A percentile compares a stretch with the other conserved stretches of the same genome.
Evolutionary conservation across 2,329 filamentous ascomycete species (phyloP).

Genomic region (Sclerotinia spermophila): DNA sequence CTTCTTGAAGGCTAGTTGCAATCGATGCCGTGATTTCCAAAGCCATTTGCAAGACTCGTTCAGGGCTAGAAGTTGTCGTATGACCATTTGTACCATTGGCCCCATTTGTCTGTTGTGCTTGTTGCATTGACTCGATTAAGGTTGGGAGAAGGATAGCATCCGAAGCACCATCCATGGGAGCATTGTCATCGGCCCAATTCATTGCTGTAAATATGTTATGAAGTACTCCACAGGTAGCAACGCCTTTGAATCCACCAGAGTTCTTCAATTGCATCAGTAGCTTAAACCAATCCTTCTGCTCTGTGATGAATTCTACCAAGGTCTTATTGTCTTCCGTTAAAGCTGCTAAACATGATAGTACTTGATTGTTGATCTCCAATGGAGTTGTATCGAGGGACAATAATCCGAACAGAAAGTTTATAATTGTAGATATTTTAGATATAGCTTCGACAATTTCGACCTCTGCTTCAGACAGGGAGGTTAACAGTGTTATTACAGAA

Average conservation of each 20-base stretch:
- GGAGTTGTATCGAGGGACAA: constrained; percentile 42
- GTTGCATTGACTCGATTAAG: constrained; percentile 38
- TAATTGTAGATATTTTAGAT: constrained; percentile 46
- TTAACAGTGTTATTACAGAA: constrained; percentile 51
- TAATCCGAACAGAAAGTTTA: constrained; percentile 53
- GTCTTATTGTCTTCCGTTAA: constrained; percentile 57
- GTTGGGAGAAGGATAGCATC: constrained; percentile 50
- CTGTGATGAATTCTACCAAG: constrained; percentile 51
- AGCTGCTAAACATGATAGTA: constrained; percentile 53
- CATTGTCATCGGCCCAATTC: constrained; percentile 50
- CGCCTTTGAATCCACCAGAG: constrained; percentile 46
- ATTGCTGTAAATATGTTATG: constrained; percentile 58
- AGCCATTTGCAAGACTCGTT: constrained; percentile 43
- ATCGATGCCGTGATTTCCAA: constrained; percentile 63
- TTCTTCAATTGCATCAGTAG: constrained; percentile 48
- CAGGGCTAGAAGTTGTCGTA: constrained; percentile 29
- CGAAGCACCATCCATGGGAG: constrained; percentile 46
- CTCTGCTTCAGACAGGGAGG: constrained; percentile 54
- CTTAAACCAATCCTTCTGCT: constrained; percentile 49
- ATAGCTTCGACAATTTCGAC: constrained; percentile 58
- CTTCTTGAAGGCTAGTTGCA: constrained; percentile 54
- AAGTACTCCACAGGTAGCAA: constrained; percentile 57
- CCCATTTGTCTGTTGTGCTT: constrained; percentile 17
- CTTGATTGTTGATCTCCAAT: constrained; percentile 42
- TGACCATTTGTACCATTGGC: constrained; percentile 21